Evolutionary conservation across 345 rosid genomes (phyloP).

Genomic region (Euphorbia pulcherrima): DNA sequence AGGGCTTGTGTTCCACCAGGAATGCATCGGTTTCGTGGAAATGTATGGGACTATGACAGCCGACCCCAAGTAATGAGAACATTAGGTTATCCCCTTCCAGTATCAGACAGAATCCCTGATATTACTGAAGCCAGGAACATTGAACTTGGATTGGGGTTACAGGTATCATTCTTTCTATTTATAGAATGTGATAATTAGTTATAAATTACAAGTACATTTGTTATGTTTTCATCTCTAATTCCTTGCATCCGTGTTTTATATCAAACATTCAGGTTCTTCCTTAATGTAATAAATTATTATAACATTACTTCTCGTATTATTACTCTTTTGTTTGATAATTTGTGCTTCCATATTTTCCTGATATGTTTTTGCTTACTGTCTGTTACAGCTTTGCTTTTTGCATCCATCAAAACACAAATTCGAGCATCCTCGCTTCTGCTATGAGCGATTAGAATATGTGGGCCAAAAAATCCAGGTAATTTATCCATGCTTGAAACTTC

Average conservation of each 20-base stretch:
- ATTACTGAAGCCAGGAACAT: conserved; percentile 91
- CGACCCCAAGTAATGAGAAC: conserved; percentile 71
- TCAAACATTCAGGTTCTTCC: background rate
- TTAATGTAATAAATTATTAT: background rate
- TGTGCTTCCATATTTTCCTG: conserved; percentile 8
- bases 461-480: conserved; percentile 96
- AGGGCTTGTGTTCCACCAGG: conserved; percentile 98
- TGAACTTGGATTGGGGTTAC: conserved; percentile 91
- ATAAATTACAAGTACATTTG: background rate
- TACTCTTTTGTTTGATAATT: background rate
- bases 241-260: background rate
- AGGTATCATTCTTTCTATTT: conserved; percentile 39
- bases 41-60: conserved; percentile 90
- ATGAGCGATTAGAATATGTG: conserved; percentile 72
- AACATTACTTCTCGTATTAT: too few relatives aligned
- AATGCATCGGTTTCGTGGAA: conserved; percentile 95
- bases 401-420: conserved; percentile 94
- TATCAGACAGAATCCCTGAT: conserved; percentile 71
- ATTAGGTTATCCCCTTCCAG: conserved; percentile 66
- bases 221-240: background rate
- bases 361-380: conserved; percentile 7
- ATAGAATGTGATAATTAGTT: background rate
- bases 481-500: background rate
- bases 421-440: conserved; percentile 91
- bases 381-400: conserved; percentile 80